Evolutionary conservation across 371 early-diverging fungal species (phyloP).

Genomic region (Mortierella sp.): DNA sequence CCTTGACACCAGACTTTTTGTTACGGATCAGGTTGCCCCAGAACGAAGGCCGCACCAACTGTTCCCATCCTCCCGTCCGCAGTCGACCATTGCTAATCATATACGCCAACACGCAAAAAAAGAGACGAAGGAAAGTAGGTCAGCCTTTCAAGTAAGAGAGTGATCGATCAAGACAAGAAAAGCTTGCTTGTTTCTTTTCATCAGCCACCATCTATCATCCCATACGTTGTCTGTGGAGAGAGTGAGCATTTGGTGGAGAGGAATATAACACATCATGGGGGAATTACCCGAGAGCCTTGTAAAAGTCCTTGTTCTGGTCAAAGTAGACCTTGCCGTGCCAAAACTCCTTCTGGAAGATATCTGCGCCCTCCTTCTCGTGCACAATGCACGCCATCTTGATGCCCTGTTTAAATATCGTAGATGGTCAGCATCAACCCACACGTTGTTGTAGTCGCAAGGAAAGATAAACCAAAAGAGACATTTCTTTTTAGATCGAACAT

Average conservation of each 20-base stretch:
- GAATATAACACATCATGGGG: neutral
- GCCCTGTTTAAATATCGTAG: slow-evolving; percentile 11
- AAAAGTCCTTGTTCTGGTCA: slow-evolving; percentile 58
- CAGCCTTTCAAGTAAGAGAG: too few species aligned
- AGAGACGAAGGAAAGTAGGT: neutral
- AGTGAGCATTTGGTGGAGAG: neutral
- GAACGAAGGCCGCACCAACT: slow-evolving; percentile 35
- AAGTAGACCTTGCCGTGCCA: slow-evolving; percentile 60
- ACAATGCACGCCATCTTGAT: slow-evolving; percentile 62
- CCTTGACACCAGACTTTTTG: slow-evolving; percentile 49
- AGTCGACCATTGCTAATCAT: slow-evolving; percentile 34
- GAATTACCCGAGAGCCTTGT: slow-evolving; percentile 58
- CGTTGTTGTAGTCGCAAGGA: neutral
- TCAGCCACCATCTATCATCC: neutral
- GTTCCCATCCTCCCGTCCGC: slow-evolving; percentile 51
- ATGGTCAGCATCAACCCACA: too few species aligned
- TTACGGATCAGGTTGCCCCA: slow-evolving; percentile 49
- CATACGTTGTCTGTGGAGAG: too few species aligned
- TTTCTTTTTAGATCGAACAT: neutral
- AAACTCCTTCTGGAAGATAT: slow-evolving; percentile 57
- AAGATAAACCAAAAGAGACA: too few species aligned
- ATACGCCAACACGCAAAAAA: too few species aligned
- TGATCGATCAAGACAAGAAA: too few species aligned
- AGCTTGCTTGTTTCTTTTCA: neutral
- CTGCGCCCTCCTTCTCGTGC: slow-evolving; percentile 60